A percentile compares a stretch with the other conserved stretches of the same genome.
Conservation (phyloP, 768 basidiomycete species). For the Kwoniella newhampshirensis region DNA sequence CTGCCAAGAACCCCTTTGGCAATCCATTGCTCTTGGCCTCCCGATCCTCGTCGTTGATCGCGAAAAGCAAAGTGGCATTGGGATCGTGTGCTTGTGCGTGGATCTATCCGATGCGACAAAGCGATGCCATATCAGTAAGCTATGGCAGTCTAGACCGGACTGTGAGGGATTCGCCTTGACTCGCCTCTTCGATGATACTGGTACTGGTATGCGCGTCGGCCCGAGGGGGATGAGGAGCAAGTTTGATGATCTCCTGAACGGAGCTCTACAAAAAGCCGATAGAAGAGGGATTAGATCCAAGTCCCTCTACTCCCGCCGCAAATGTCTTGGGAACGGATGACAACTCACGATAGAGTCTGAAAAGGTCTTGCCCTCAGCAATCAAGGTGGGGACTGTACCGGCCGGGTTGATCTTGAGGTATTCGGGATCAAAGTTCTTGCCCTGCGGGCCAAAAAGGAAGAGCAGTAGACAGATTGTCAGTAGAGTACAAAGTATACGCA, state of each 20-base stretch:
- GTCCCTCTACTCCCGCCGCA: no score
- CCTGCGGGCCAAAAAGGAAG: slow-evolving; percentile 16
- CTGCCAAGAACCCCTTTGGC: slow-evolving; percentile 37
- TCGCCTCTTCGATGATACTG: slow-evolving; percentile 44
- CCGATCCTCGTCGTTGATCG: slow-evolving; percentile 36
- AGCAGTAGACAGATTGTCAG: not conserved
- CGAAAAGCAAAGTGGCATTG: slow-evolving; percentile 37
- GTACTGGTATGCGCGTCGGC: slow-evolving; percentile 39
- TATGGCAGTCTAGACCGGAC: not conserved
- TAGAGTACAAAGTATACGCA: no score
- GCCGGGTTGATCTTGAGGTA: slow-evolving; percentile 44
- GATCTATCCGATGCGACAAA: no score
- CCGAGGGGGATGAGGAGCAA: slow-evolving; percentile 42
- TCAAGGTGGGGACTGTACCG: slow-evolving; percentile 44
- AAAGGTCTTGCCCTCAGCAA: slow-evolving; percentile 38
- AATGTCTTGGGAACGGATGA: not conserved
- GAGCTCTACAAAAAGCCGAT: slow-evolving; percentile 24
- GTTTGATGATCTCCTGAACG: slow-evolving; percentile 28
- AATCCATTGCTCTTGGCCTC: slow-evolving; percentile 35
- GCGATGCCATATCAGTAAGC: not conserved
- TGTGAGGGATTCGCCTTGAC: slow-evolving; percentile 3
- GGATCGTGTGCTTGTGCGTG: slow-evolving; percentile 44
- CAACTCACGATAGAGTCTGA: slow-evolving; percentile 39
- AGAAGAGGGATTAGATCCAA: no score
- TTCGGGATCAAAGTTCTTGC: slow-evolving; percentile 46